Percentiles rank a stretch among this genome's conserved stretches.
Conservation (phyloP, 23 red algal genomes). For the Gracilaria caudata region DNA sequence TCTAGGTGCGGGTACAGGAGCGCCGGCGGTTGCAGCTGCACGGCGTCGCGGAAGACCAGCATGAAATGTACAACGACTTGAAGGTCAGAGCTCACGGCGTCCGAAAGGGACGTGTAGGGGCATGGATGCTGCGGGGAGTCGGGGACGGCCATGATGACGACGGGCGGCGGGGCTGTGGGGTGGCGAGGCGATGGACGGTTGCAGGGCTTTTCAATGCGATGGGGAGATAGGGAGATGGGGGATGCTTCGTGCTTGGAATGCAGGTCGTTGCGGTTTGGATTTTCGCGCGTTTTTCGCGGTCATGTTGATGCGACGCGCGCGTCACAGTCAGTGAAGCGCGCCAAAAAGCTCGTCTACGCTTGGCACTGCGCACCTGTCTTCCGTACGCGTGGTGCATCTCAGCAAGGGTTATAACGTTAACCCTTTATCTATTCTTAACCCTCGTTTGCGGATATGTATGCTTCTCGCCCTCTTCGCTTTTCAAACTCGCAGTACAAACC, state of each 20-base stretch:
- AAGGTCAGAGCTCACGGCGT: not conserved
- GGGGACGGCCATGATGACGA: not conserved
- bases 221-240: too few species aligned
- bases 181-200: not conserved
- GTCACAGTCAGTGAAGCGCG: not conserved
- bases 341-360: too few species aligned
- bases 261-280: not conserved
- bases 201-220: not conserved
- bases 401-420: too few species aligned
- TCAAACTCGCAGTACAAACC: too few species aligned
- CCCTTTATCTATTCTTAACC: too few species aligned
- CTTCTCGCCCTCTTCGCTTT: too few species aligned
- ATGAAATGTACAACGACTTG: slow-evolving; percentile 20
- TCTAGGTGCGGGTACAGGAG: slow-evolving; percentile 7
- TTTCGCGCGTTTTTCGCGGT: not conserved
- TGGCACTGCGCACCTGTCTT: not conserved
- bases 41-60: slow-evolving; percentile 8
- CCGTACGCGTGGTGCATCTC: too few species aligned
- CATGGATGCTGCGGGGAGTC: not conserved
- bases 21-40: not conserved
- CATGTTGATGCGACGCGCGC: not conserved
- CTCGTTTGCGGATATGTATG: too few species aligned
- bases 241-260: too few species aligned
- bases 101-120: slow-evolving; percentile 4
- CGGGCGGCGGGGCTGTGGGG: not conserved